Evolutionary conservation across 2,329 filamentous ascomycete genomes (phyloP).

Genomic region (Westerdykella aurantiaca): DNA sequence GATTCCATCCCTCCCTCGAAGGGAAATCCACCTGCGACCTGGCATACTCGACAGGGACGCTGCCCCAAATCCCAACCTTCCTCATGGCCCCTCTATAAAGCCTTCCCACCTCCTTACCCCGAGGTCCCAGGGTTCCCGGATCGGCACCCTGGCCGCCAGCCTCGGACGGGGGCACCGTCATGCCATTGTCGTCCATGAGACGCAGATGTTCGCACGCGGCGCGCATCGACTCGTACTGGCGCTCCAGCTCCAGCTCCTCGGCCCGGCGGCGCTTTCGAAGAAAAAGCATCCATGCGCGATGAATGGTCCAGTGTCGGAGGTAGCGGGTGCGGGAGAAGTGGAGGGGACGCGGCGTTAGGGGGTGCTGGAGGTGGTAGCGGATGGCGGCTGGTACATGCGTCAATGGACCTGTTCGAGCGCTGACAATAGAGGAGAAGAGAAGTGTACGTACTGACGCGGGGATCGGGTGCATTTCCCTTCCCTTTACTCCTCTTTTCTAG

Average conservation of each 20-base stretch:
- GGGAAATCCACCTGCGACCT: constrained; percentile 80
- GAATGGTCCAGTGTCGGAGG: constrained; percentile 97
- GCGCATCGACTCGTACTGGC: constrained; percentile 76
- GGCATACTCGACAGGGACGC: constrained; percentile 88
- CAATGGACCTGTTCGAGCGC: background rate
- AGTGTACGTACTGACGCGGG: constrained; percentile 28
- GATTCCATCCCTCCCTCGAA: constrained; percentile 76
- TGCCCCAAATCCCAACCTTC: constrained; percentile 81
- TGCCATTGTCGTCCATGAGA: constrained; percentile 43
- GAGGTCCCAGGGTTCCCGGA: constrained; percentile 18
- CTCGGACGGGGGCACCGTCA: constrained; percentile 39
- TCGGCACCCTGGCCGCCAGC: constrained; percentile 51
- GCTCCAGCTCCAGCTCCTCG: constrained; percentile 65
- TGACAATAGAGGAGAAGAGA: background rate
- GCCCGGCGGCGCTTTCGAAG: constrained; percentile 61
- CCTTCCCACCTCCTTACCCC: constrained; percentile 56
- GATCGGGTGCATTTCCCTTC: constrained; percentile 17
- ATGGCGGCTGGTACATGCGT: constrained; percentile 50
- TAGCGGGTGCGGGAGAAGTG: constrained; percentile 81
- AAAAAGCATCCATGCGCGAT: constrained; percentile 87
- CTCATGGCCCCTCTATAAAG: constrained; percentile 84
- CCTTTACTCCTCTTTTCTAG: constrained; percentile 25
- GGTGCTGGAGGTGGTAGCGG: constrained; percentile 65
- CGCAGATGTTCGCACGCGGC: constrained; percentile 79
- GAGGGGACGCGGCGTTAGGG: constrained; percentile 66